phyloP scores from a whole-genome alignment of 305 asterid species.

The Fraxinus baroniana region DNA sequence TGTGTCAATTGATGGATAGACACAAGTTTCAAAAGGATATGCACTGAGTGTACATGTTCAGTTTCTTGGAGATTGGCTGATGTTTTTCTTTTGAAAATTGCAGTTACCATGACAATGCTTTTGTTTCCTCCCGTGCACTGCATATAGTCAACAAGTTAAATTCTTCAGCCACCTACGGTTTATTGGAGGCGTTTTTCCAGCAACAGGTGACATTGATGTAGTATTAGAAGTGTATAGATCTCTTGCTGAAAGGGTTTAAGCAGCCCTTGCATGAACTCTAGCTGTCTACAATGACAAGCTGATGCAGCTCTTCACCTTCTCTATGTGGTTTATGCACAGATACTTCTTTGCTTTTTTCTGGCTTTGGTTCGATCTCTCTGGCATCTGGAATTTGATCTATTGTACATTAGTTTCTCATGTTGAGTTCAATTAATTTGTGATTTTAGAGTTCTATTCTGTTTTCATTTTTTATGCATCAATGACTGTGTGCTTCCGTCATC shows the following conservation, averaged over 20 bases:
- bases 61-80: not conserved
- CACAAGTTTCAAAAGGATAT: not conserved
- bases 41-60: not conserved
- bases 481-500: not conserved
- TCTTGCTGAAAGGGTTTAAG: not conserved
- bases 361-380: not conserved
- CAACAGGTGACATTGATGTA: conserved; percentile 51
- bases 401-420: not conserved
- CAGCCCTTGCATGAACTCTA: not conserved
- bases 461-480: not conserved
- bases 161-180: conserved; percentile 47
- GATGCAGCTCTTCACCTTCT: not conserved
- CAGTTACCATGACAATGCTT: conserved; percentile 91
- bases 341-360: not conserved
- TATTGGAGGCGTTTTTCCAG: conserved; percentile 65
- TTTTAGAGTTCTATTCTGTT: not conserved
- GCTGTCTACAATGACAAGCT: not conserved
- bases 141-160: conserved; percentile 55
- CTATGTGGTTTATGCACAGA: not conserved
- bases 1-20: not conserved
- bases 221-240: not conserved
- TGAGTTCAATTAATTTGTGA: not conserved
- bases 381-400: not conserved
- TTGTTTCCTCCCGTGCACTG: conserved; percentile 61
- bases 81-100: conserved; percentile 2